Conservation (phyloP, 768 basidiomycete genomes). For the Tylopilus balloui region DNA sequence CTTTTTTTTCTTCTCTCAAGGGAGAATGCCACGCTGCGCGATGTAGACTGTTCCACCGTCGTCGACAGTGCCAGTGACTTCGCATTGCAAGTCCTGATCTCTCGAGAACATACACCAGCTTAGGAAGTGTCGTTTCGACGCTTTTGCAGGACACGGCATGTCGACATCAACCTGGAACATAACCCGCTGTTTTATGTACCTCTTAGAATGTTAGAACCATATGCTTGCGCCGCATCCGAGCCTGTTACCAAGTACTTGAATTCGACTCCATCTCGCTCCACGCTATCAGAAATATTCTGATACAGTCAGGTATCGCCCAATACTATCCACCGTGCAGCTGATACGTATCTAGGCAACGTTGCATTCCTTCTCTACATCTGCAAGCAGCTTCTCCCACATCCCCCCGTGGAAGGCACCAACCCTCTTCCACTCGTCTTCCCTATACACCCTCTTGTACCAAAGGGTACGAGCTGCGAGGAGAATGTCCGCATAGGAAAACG, state of each 20-base stretch:
- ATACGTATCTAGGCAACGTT: conserved; percentile 2
- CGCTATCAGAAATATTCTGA: too few relatives aligned
- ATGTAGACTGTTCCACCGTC: conserved; percentile 47
- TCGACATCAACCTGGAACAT: conserved; percentile 58
- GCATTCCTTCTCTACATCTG: conserved; percentile 26
- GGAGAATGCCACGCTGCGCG: conserved; percentile 66
- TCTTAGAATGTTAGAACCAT: not conserved
- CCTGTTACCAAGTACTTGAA: not conserved
- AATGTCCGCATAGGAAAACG: conserved; percentile 31
- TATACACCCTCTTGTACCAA: conserved; percentile 19
- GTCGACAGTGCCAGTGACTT: conserved; percentile 64
- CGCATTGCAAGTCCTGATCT: conserved; percentile 46
- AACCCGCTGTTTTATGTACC: not conserved
- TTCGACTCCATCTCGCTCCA: not conserved
- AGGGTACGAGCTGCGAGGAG: conserved; percentile 15
- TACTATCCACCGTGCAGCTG: not conserved
- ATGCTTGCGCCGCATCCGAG: not conserved
- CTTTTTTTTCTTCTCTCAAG: conserved; percentile 27
- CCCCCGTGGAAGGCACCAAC: conserved; percentile 24
- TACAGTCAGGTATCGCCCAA: not conserved
- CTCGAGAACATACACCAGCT: conserved; percentile 51
- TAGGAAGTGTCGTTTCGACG: conserved; percentile 65
- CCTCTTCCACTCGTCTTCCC: conserved; percentile 26
- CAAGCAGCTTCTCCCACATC: conserved; percentile 24
- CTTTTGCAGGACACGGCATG: conserved; percentile 53